Base-by-base conservation (phyloP, 352 stramenopile species). In the Globisporangium camurandrum region DNA sequence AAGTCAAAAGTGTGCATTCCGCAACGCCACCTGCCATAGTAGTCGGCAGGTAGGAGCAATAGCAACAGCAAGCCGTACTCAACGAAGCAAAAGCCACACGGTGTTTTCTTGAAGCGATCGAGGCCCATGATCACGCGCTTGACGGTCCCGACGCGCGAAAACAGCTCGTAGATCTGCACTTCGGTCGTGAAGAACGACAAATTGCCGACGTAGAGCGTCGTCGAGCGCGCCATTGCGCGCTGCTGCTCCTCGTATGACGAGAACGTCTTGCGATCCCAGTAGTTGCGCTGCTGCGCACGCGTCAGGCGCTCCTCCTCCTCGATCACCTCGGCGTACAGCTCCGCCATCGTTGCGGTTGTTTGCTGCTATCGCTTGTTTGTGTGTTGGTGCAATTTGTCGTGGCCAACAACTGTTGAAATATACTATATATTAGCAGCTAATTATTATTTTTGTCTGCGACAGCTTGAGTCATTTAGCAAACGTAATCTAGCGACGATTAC, bases 1-100 rank as follows among this genome's bases (percentile, higher is more conserved):
- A n/a, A n/a, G n/a, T n/a, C n/a, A n/a, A n/a, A n/a, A n/a, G n/a
- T n/a, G n/a, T n/a, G n/a, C n/a, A n/a, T n/a, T n/a, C n/a, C n/a
- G n/a, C n/a, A n/a, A n/a, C n/a, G n/a, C n/a, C n/a, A n/a, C n/a
- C 30, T 34, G 30, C 30, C 14, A 3, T 34, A 5, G 9, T 12
- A 34, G 30, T 34, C 30, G 30, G 4, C 7, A 51, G 22, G 14
- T 12, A 26, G 3, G 27, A 12, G 28, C 28, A 48, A 3, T 10
- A 23, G 37, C 4, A 19, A 37, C 6, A 28, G 38, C 3, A 27
- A 27, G 9, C 77, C 65, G 46, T 82, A 98, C 75, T 98, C 89
- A 44, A 99, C 95, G 65, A 99, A 99, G 64, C 88, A 97, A 69
- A 99, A 99, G 36, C 96, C 95, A 56, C 95, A 98, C 2, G 95